Percentiles rank a stretch among this genome's conserved stretches.
Evolutionary conservation across 2,329 filamentous ascomycete genomes (phyloP).

Genomic region (Paecilomyces variotii): DNA sequence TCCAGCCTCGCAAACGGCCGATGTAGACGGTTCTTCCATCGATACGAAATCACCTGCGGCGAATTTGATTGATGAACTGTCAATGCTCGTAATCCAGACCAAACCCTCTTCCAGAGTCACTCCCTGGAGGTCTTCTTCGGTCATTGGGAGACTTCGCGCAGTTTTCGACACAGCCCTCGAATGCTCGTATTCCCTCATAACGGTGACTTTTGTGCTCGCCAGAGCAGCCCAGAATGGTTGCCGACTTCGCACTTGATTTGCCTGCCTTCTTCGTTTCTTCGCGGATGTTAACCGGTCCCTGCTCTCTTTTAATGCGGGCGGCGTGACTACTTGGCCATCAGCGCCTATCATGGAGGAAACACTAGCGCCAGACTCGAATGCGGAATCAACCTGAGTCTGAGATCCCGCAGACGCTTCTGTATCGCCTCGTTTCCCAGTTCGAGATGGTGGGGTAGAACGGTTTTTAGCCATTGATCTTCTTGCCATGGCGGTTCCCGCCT

Average conservation of each 20-base stretch:
- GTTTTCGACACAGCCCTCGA: constrained; percentile 47
- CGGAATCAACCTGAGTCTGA: constrained; percentile 33
- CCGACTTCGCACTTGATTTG: constrained; percentile 78
- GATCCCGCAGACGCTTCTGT: constrained; percentile 39
- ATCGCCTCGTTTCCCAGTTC: constrained; percentile 36
- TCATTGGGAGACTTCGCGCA: constrained; percentile 29
- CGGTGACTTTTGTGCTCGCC: constrained; percentile 92
- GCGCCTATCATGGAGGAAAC: constrained; percentile 31
- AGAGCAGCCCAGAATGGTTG: constrained; percentile 92
- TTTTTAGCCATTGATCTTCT: constrained; percentile 40
- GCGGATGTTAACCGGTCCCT: constrained; percentile 53
- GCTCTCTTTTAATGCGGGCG: constrained; percentile 45
- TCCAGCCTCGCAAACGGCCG: constrained; percentile 20
- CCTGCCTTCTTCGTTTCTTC: constrained; percentile 85
- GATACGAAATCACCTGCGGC: constrained; percentile 35
- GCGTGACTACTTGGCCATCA: constrained; percentile 42
- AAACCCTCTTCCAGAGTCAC: constrained; percentile 34
- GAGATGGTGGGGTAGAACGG: constrained; percentile 31
- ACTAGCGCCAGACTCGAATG: constrained; percentile 35
- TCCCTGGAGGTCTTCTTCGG: constrained; percentile 35
- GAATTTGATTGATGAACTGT: constrained; percentile 40
- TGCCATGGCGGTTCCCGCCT: constrained; percentile 41
- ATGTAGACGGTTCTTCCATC: constrained; percentile 23
- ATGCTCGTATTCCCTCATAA: constrained; percentile 83
- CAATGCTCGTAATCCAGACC: constrained; percentile 41